A percentile compares a stretch with the other conserved stretches of the same genome.
Evolutionary conservation across 768 basidiomycete species (phyloP).

Genomic region (Inosperma sp.): DNA sequence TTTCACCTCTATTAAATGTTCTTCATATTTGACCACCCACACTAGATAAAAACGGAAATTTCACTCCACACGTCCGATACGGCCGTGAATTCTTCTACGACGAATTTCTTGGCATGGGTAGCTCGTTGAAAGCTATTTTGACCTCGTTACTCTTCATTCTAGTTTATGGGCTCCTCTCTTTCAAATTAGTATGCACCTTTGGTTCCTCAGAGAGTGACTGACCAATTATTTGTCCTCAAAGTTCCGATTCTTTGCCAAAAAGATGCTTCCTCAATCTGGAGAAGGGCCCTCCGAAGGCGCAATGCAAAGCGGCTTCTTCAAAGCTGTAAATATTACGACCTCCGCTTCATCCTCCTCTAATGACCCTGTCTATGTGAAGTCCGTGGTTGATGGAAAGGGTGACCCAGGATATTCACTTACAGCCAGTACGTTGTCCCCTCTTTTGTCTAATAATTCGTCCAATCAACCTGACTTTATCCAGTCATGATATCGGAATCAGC

Average conservation of each 20-base stretch:
- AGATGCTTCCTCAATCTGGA: conserved; percentile 48
- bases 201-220: background rate
- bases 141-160: conserved; percentile 35
- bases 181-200: conserved; percentile 37
- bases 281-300: conserved; percentile 56
- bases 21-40: background rate
- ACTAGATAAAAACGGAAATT: conserved; percentile 14
- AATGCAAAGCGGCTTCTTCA: conserved; percentile 56
- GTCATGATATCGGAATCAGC: conserved; percentile 34
- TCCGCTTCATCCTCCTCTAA: conserved; percentile 50
- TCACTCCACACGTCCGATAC: conserved; percentile 42
- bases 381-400: conserved; percentile 55
- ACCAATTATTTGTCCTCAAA: conserved; percentile 21
- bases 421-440: conserved; percentile 41
- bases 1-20: background rate
- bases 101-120: conserved; percentile 53
- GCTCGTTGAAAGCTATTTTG: conserved; percentile 37
- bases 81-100: conserved; percentile 73
- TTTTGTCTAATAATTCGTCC: background rate
- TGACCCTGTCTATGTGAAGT: conserved; percentile 47
- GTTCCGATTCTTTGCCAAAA: conserved; percentile 56
- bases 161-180: conserved; percentile 29
- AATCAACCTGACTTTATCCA: conserved; percentile 1
- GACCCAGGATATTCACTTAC: conserved; percentile 71
- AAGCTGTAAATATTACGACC: conserved; percentile 66